phyloP scores from a whole-genome alignment of 2,329 filamentous ascomycete species.

The Aspergillus sp. region DNA sequence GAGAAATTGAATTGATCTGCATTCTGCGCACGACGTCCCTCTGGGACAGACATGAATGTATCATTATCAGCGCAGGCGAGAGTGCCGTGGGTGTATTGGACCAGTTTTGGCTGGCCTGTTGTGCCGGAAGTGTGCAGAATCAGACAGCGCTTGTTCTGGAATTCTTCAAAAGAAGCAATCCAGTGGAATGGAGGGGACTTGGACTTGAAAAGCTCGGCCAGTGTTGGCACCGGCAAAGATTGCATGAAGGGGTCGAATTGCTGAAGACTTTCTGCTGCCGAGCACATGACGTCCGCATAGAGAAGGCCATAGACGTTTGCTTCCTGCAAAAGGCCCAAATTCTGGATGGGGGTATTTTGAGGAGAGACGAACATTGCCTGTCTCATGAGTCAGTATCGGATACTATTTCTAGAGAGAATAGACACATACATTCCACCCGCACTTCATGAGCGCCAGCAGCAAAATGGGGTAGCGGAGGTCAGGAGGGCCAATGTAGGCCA shows the following conservation, averaged over 20 bases:
- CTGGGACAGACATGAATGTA: background rate
- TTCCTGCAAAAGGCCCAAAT: background rate
- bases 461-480: slow-evolving; percentile 9
- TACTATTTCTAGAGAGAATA: background rate
- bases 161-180: background rate
- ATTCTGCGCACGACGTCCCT: background rate
- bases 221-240: background rate
- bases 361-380: background rate
- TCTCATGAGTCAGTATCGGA: background rate
- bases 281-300: background rate
- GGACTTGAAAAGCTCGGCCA: background rate
- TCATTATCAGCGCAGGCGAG: background rate
- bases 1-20: background rate
- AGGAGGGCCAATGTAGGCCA: slow-evolving; percentile 1
- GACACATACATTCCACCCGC: background rate
- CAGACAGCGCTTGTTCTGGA: background rate
- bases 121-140: background rate
- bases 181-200: background rate
- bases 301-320: background rate
- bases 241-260: slow-evolving; percentile 2
- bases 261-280: background rate
- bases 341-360: background rate
- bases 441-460: slow-evolving; percentile 1
- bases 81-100: background rate
- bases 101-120: background rate